Percentiles rank a stretch among this genome's conserved stretches.
Conservation (phyloP, 495 filamentous ascomycete genomes). For the Xylaria cubensis region DNA sequence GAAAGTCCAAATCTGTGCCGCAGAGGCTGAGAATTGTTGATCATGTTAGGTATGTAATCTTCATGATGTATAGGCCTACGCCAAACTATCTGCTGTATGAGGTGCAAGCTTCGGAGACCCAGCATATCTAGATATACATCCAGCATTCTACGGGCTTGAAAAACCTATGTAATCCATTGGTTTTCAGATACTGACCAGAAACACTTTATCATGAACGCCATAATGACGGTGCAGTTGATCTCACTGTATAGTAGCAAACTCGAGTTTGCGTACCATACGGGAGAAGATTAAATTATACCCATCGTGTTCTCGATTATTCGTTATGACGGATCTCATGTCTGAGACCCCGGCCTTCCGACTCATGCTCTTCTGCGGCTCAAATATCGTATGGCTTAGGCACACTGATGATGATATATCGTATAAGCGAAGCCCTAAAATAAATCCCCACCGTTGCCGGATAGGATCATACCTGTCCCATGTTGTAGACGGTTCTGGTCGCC, state of each 20-base stretch:
- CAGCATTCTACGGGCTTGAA: not conserved
- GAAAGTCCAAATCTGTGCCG: constrained; percentile 5
- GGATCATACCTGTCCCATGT: not conserved
- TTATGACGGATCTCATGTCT: not conserved
- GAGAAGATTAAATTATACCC: not conserved
- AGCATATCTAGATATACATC: not conserved
- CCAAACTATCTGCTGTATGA: not conserved
- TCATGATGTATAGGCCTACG: not conserved
- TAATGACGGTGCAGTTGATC: not conserved
- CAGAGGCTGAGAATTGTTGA: constrained; percentile 14
- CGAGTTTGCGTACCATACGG: not conserved
- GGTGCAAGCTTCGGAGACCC: not conserved
- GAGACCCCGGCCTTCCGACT: not conserved
- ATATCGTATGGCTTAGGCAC: not conserved
- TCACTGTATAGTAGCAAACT: not conserved
- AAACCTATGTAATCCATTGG: not conserved
- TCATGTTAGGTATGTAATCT: not conserved
- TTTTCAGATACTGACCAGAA: not conserved
- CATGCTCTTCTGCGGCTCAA: not conserved
- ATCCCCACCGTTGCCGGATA: not conserved
- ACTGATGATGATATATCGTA: not conserved
- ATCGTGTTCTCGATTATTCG: not conserved
- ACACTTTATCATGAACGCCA: not conserved
- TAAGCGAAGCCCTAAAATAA: not conserved
- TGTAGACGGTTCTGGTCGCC: not conserved